These are phyloP conservation scores for Teunomyces stri DNA, from an alignment of 805 yeast species.

Conservation along the genomic window DNA sequence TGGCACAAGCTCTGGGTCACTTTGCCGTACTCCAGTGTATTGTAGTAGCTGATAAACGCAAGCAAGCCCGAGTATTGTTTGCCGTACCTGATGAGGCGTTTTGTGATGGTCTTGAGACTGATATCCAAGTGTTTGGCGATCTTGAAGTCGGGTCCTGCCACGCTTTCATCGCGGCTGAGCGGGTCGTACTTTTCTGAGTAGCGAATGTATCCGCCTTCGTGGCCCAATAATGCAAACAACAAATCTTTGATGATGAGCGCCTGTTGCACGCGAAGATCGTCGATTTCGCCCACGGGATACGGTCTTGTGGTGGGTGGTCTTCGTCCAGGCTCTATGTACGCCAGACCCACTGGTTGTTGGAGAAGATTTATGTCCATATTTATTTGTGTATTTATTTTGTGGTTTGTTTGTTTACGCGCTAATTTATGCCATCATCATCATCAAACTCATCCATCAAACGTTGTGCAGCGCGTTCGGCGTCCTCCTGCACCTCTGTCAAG, in stretches of 20 bases:
- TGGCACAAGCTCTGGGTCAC: slow-evolving; percentile 72
- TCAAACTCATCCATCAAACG: slow-evolving; percentile 30
- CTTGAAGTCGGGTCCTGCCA: slow-evolving; percentile 72
- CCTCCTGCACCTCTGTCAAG: slow-evolving; percentile 64
- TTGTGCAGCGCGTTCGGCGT: slow-evolving; percentile 56
- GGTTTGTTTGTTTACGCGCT: slow-evolving; percentile 1
- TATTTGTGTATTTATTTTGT: neutral
- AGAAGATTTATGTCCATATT: neutral
- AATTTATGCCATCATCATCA: slow-evolving; percentile 24
- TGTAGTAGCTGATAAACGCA: slow-evolving; percentile 60
- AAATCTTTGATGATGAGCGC: slow-evolving; percentile 70
- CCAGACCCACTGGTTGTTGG: neutral
- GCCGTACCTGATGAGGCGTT: slow-evolving; percentile 59
- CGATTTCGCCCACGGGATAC: slow-evolving; percentile 45
- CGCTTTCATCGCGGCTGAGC: slow-evolving; percentile 30
- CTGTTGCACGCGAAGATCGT: slow-evolving; percentile 62
- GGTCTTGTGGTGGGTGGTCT: slow-evolving; percentile 30
- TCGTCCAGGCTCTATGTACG: neutral
- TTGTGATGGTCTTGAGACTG: slow-evolving; percentile 67
- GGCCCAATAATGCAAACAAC: slow-evolving; percentile 62
- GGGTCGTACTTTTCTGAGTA: slow-evolving; percentile 63
- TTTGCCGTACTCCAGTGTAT: slow-evolving; percentile 58
- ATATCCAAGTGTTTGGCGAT: slow-evolving; percentile 72
- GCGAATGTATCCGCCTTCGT: slow-evolving; percentile 76
- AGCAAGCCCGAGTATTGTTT: slow-evolving; percentile 57